These are phyloP conservation scores for Neurospora intermedia DNA, from an alignment of 495 filamentous ascomycete species.

Conservation along the genomic window DNA sequence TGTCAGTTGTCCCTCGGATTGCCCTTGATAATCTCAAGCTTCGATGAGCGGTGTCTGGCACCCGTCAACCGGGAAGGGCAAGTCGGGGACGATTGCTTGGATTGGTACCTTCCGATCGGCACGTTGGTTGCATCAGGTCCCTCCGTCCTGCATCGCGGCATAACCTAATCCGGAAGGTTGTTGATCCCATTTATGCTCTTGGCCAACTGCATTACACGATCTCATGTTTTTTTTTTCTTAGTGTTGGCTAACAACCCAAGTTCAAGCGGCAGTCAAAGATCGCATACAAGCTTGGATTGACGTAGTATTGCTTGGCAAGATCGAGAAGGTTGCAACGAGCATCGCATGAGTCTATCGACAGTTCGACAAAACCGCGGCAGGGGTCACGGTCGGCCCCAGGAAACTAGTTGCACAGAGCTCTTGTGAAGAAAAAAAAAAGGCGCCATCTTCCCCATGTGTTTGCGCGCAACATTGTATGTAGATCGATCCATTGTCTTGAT, in stretches of 20 bases:
- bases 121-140: not conserved
- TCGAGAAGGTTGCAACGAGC: not conserved
- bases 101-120: not conserved
- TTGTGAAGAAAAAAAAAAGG: not conserved
- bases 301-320: not conserved
- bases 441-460: not conserved
- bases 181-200: not conserved
- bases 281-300: not conserved
- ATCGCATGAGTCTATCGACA: not conserved
- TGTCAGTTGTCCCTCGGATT: not conserved
- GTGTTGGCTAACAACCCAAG: not conserved
- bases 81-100: not conserved
- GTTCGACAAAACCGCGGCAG: not conserved
- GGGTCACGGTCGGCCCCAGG: not conserved
- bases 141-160: not conserved
- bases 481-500: not conserved
- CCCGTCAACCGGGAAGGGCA: not conserved
- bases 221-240: not conserved
- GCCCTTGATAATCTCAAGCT: not conserved
- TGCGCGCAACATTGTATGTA: not conserved
- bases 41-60: not conserved
- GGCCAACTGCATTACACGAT: not conserved
- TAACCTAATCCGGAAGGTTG: not conserved
- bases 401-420: not conserved
- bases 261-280: not conserved